These are phyloP conservation scores for Xylaria intraflava DNA, from an alignment of 495 filamentous ascomycete species.

Conservation along the genomic window DNA sequence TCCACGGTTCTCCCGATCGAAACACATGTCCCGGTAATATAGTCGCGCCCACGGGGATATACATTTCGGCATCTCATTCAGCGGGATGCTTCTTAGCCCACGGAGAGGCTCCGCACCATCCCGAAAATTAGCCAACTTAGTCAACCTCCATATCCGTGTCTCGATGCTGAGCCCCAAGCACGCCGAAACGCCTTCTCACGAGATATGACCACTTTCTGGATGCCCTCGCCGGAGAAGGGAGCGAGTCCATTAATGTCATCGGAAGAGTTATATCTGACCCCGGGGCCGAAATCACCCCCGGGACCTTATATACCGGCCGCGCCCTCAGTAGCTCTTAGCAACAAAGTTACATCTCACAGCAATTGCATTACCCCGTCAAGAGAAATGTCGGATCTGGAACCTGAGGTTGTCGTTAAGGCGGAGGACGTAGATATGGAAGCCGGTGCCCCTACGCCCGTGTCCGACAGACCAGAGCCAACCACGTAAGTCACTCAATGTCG, in stretches of 20 bases:
- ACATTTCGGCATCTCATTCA: slow-evolving; percentile 15
- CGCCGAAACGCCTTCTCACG: slow-evolving; percentile 17
- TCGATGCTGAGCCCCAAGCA: slow-evolving; percentile 22
- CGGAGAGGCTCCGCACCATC: slow-evolving; percentile 17
- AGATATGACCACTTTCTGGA: slow-evolving; percentile 25
- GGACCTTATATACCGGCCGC: slow-evolving; percentile 16
- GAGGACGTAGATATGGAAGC: slow-evolving; percentile 18
- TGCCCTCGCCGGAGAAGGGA: slow-evolving; percentile 20
- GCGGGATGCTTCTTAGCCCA: slow-evolving; percentile 21
- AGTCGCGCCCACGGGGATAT: not conserved
- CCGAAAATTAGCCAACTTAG: slow-evolving; percentile 22
- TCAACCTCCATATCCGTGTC: slow-evolving; percentile 20
- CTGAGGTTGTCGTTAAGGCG: slow-evolving; percentile 26
- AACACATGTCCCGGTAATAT: slow-evolving; percentile 1
- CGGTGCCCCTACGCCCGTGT: slow-evolving; percentile 11
- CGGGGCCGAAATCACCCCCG: not conserved
- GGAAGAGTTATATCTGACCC: slow-evolving; percentile 3
- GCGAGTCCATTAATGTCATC: slow-evolving; percentile 3
- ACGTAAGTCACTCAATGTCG: slow-evolving; percentile 18
- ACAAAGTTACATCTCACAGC: slow-evolving; percentile 15
- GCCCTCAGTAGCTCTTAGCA: slow-evolving; percentile 16
- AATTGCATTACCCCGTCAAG: slow-evolving; percentile 12
- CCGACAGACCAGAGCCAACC: slow-evolving; percentile 6
- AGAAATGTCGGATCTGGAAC: slow-evolving; percentile 21
- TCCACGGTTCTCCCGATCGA: not conserved